These are phyloP conservation scores for Erigeron philadelphicus DNA, from an alignment of 140 eudicot species.

Conservation along the genomic window DNA sequence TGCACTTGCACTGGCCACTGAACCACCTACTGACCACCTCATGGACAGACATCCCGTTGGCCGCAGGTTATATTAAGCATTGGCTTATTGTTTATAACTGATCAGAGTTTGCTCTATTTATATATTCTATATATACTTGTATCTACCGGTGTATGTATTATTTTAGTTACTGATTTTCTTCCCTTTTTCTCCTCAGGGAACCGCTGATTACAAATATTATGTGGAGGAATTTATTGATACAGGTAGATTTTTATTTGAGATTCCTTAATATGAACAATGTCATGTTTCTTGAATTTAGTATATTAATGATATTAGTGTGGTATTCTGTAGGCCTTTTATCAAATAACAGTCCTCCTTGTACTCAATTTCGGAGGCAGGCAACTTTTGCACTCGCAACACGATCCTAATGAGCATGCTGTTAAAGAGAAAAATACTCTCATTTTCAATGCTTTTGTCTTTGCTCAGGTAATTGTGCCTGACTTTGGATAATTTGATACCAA, in stretches of 20 bases:
- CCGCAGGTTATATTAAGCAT: conserved; percentile 54
- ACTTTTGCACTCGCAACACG: conserved; percentile 44
- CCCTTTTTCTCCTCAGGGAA: conserved; percentile 44
- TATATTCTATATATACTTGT: no score
- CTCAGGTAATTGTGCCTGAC: conserved; percentile 48
- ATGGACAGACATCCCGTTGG: conserved; percentile 83
- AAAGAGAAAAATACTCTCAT: conserved; percentile 75
- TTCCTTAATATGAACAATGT: background rate
- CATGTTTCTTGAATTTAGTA: background rate
- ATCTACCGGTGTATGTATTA: background rate
- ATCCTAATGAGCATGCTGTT: conserved; percentile 44
- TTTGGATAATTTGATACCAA: background rate
- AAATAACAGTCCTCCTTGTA: conserved; percentile 61
- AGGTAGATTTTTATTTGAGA: conserved; percentile 35
- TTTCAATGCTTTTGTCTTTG: conserved; percentile 74
- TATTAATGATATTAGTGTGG: background rate
- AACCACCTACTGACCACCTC: conserved; percentile 87
- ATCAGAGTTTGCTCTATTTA: background rate
- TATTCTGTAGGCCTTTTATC: conserved; percentile 64
- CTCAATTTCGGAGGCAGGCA: conserved; percentile 63
- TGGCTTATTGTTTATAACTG: background rate
- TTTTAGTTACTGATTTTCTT: background rate
- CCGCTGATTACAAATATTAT: conserved; percentile 86
- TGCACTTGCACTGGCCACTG: conserved; percentile 93
- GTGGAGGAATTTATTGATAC: conserved; percentile 88